Evolutionary conservation across 345 rosid species (phyloP).

Genomic region (Lagerstroemia speciosa): DNA sequence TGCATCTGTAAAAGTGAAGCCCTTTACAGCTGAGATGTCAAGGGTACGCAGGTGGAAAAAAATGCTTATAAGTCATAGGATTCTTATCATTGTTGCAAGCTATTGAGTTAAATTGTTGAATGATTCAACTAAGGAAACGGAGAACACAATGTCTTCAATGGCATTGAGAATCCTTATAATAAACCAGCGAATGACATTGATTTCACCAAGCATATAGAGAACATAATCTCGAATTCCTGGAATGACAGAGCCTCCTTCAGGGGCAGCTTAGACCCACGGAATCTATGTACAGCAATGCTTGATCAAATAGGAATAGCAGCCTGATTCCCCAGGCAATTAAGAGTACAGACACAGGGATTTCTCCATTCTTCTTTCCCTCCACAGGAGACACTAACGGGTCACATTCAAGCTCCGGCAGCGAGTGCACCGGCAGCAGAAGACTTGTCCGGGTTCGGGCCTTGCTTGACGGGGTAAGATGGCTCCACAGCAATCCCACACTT

Average conservation of each 20-base stretch:
- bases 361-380: background rate
- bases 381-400: background rate
- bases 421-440: background rate
- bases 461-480: constrained; percentile 51
- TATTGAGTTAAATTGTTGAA: too few species aligned
- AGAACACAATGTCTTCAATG: too few species aligned
- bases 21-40: too few species aligned
- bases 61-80: too few species aligned
- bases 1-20: background rate
- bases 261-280: background rate
- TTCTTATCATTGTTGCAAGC: too few species aligned
- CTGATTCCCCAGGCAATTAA: background rate
- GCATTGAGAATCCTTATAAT: background rate
- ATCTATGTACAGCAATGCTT: background rate
- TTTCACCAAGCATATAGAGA: background rate
- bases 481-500: constrained; percentile 53
- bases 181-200: background rate
- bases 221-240: background rate
- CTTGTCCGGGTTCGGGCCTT: constrained; percentile 30
- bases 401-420: background rate
- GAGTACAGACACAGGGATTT: background rate
- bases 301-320: background rate
- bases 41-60: too few species aligned
- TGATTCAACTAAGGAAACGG: too few species aligned
- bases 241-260: background rate